phyloP scores from a whole-genome alignment of 2,329 filamentous ascomycete genomes.

The Monosporascus sp. region DNA sequence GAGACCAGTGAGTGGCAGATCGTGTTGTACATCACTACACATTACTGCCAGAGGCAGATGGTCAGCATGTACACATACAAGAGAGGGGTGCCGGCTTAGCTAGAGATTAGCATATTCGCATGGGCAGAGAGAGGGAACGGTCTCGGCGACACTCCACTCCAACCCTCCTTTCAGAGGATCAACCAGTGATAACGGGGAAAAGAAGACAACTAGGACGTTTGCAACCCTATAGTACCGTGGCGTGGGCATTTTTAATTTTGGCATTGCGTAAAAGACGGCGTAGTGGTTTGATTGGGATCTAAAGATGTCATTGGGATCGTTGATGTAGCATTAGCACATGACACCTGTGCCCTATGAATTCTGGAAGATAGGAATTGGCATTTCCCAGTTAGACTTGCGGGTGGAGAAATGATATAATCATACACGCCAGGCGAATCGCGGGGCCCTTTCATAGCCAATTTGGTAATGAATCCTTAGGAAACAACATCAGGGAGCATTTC shows the following conservation, averaged over 20 bases:
- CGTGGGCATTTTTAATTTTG: neutral
- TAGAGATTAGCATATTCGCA: neutral
- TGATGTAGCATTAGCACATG: neutral
- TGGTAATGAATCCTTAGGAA: too few species aligned
- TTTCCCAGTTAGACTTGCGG: constrained; percentile 5
- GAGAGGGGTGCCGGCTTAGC: neutral
- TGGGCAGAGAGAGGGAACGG: neutral
- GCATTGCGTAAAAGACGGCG: neutral
- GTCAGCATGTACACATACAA: neutral
- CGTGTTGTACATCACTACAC: neutral
- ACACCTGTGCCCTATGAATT: neutral
- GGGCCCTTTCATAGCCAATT: neutral
- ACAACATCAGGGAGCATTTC: too few species aligned
- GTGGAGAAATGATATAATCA: constrained; percentile 20
- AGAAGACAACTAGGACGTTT: neutral
- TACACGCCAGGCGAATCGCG: neutral
- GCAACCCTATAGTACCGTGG: neutral
- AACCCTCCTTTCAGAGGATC: neutral
- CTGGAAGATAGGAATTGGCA: neutral
- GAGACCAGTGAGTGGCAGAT: neutral
- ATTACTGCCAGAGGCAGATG: neutral
- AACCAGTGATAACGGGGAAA: neutral
- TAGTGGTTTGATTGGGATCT: neutral
- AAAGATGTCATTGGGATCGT: neutral
- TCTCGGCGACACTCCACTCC: neutral